Percentiles rank a stretch among this genome's conserved stretches.
These are phyloP conservation scores for Leptographium lundbergii DNA, from an alignment of 2,329 filamentous ascomycete species.

Conservation along the genomic window DNA sequence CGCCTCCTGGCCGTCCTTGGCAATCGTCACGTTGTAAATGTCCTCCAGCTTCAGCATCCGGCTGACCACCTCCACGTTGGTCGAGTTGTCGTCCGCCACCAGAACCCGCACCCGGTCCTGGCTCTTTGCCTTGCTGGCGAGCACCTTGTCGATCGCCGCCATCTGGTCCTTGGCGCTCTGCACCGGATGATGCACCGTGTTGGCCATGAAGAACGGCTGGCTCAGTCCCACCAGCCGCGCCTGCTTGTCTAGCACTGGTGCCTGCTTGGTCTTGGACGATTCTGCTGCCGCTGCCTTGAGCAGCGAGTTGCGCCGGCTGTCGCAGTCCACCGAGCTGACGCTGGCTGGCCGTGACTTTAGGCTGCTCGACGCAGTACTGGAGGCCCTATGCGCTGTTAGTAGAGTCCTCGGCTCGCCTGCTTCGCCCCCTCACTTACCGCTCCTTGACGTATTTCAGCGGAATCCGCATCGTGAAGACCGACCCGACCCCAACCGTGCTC, in stretches of 20 bases:
- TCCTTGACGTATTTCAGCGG: constrained; percentile 67
- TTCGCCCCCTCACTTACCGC: constrained; percentile 29
- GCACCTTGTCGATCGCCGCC: constrained; percentile 51
- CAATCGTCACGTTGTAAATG: constrained; percentile 78
- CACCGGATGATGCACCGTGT: constrained; percentile 20
- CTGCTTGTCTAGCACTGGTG: constrained; percentile 45
- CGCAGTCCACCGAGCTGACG: constrained; percentile 28
- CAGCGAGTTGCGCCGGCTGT: constrained; percentile 18
- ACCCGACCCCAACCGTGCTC: constrained; percentile 62
- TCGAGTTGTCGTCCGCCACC: constrained; percentile 61
- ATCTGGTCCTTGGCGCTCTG: constrained; percentile 44
- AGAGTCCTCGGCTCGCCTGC: background rate
- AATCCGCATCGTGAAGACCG: constrained; percentile 71
- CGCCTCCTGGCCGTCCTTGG: constrained; percentile 76
- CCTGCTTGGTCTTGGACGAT: constrained; percentile 16
- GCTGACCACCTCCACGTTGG: constrained; percentile 46
- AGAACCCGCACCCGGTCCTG: constrained; percentile 61
- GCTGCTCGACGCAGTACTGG: constrained; percentile 43
- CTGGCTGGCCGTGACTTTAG: constrained; percentile 36
- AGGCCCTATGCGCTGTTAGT: constrained; percentile 22
- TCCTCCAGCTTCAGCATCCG: constrained; percentile 62
- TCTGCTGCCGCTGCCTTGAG: constrained; percentile 12
- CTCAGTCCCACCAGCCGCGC: constrained; percentile 73
- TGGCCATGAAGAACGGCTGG: constrained; percentile 62
- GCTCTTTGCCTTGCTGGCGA: constrained; percentile 42